A percentile compares a stretch with the other conserved stretches of the same genome.
phyloP scores from a whole-genome alignment of 257 asterid species.

The Cruciata laevipes region DNA sequence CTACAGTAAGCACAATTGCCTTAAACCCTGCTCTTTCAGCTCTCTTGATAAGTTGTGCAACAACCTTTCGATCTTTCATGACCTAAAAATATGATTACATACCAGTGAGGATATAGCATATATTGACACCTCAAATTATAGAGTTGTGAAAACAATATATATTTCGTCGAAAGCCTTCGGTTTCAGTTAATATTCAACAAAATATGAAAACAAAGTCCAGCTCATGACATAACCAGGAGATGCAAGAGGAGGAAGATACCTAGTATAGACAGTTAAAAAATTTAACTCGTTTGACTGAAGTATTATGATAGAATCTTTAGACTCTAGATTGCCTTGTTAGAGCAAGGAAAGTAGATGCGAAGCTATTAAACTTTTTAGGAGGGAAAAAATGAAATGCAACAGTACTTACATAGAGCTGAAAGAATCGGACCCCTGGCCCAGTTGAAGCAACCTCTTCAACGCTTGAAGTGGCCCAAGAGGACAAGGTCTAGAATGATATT shows the following conservation, averaged over 20 bases:
- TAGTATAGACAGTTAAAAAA: too few species aligned
- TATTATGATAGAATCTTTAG: too few species aligned
- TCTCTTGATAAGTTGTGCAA: constrained; percentile 56
- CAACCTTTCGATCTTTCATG: constrained; percentile 51
- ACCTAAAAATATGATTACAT: constrained; percentile 31
- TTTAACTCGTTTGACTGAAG: too few species aligned
- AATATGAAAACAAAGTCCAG: background rate
- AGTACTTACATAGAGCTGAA: constrained; percentile 75
- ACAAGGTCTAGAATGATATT: constrained; percentile 46
- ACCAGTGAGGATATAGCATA: background rate
- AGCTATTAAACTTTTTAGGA: too few species aligned
- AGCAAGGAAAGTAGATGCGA: too few species aligned
- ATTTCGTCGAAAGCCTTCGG: background rate
- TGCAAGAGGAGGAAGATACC: background rate
- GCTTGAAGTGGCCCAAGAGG: constrained; percentile 67
- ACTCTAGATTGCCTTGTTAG: too few species aligned
- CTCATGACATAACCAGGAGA: background rate
- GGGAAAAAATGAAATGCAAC: background rate
- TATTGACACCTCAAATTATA: background rate
- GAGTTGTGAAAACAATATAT: background rate
- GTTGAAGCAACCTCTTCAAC: constrained; percentile 83
- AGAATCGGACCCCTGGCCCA: constrained; percentile 69
- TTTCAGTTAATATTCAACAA: background rate
- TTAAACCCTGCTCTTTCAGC: constrained; percentile 81
- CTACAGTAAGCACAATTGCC: constrained; percentile 78